Percentiles rank a stretch among this genome's conserved stretches.
Evolutionary conservation across 345 rosid genomes (phyloP).

Genomic region (Chamaenerion angustifolium): DNA sequence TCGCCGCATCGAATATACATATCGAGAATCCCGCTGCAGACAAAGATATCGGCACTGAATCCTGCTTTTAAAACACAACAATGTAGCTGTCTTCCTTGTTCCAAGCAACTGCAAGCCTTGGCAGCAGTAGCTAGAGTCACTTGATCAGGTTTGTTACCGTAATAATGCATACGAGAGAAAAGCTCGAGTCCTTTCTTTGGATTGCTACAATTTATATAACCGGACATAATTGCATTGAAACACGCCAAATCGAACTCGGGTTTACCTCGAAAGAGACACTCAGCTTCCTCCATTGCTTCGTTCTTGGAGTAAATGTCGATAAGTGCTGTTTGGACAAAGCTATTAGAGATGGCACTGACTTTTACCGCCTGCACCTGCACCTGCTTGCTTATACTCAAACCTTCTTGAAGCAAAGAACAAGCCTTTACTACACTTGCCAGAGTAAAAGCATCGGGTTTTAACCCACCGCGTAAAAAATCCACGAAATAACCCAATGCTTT

Average conservation of each 20-base stretch:
- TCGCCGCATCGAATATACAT: no score
- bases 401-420: conserved; percentile 28
- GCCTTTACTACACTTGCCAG: conserved; percentile 41
- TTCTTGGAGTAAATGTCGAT: conserved; percentile 37
- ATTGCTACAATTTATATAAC: conserved; percentile 23
- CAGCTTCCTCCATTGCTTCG: conserved; percentile 38
- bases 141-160: conserved; percentile 30
- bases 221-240: conserved; percentile 52
- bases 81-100: conserved; percentile 40
- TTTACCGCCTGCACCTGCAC: conserved; percentile 40
- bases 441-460: conserved; percentile 39
- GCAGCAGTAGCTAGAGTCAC: conserved; percentile 32
- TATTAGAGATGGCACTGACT: conserved; percentile 17
- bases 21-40: conserved; percentile 41
- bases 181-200: conserved; percentile 30
- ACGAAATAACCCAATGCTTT: conserved; percentile 30
- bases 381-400: conserved; percentile 30
- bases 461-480: conserved; percentile 22
- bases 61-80: conserved; percentile 32
- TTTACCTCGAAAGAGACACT: conserved; percentile 21
- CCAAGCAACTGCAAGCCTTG: conserved; percentile 38
- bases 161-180: conserved; percentile 26
- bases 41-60: conserved; percentile 29
- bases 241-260: conserved; percentile 29
- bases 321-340: conserved; percentile 42